Evolutionary conservation across 768 basidiomycete species (phyloP).

Genomic region (Favolaschia claudopus): DNA sequence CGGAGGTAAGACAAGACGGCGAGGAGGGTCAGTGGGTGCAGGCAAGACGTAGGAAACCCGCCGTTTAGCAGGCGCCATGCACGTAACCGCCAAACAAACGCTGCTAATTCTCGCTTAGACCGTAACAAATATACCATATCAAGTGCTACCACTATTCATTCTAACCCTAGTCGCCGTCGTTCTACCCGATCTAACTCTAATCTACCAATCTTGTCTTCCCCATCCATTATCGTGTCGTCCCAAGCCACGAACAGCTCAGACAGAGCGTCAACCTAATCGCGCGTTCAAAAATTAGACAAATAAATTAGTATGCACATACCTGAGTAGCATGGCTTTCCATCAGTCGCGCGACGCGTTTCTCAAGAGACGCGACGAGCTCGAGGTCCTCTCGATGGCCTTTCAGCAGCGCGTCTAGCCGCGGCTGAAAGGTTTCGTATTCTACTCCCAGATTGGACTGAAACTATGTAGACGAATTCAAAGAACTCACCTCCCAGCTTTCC

Average conservation of each 20-base stretch:
- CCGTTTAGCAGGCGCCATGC: constrained; percentile 58
- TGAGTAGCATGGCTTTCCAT: constrained; percentile 77
- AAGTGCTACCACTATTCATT: too few species aligned
- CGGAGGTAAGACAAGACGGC: constrained; percentile 75
- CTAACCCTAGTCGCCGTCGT: constrained; percentile 67
- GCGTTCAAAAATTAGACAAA: neutral
- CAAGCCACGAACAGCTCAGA: constrained; percentile 87
- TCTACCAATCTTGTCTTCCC: constrained; percentile 63
- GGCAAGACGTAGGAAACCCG: constrained; percentile 92
- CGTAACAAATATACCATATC: constrained; percentile 41
- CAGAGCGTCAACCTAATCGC: constrained; percentile 72
- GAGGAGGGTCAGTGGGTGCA: constrained; percentile 66
- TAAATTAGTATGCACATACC: constrained; percentile 47
- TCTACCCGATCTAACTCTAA: constrained; percentile 71
- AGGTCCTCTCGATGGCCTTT: constrained; percentile 67
- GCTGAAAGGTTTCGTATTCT: constrained; percentile 72
- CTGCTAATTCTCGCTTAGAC: constrained; percentile 10
- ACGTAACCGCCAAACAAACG: neutral
- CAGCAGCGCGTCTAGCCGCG: constrained; percentile 70
- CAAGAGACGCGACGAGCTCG: constrained; percentile 63
- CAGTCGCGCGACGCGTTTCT: constrained; percentile 67
- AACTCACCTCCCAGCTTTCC: constrained; percentile 70
- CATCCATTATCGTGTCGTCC: constrained; percentile 78
- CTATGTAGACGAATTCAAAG: neutral
- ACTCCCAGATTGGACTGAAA: neutral